These are phyloP conservation scores for Closterium sp. DNA, from an alignment of 139 green algal species.

Conservation along the genomic window DNA sequence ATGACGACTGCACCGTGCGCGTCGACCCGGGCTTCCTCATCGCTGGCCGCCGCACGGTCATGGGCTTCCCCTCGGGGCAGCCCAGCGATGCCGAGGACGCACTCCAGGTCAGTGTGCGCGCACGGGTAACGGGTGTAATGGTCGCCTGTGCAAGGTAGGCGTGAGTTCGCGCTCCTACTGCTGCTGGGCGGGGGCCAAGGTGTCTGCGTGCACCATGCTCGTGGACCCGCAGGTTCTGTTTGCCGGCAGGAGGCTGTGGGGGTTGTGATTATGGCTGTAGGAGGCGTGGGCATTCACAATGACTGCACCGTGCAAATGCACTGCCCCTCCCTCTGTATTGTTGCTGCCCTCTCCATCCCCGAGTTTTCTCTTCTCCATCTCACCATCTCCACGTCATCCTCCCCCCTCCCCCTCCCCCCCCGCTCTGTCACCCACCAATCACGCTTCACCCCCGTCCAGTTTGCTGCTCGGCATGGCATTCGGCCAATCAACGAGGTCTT, in stretches of 20 bases:
- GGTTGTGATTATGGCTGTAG: no score
- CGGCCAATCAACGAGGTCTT: conserved; percentile 30
- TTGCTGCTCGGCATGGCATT: conserved; percentile 20
- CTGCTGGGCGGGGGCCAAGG: background rate
- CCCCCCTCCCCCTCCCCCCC: background rate
- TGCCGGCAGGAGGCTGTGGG: no score
- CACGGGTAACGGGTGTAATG: background rate
- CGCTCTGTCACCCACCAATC: conserved; percentile 1
- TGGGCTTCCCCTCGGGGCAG: conserved; percentile 3
- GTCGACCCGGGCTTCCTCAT: conserved; percentile 24
- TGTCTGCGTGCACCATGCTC: no score
- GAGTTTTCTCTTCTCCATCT: background rate
- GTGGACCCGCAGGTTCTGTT: no score
- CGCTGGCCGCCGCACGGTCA: background rate
- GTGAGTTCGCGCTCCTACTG: background rate
- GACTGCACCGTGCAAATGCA: background rate
- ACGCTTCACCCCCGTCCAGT: background rate
- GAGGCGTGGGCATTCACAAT: no score
- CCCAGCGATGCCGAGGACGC: conserved; percentile 27
- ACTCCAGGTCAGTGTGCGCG: background rate
- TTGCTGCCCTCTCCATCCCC: background rate
- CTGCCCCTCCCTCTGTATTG: no score
- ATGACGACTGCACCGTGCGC: background rate
- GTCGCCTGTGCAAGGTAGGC: no score
- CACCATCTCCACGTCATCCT: background rate